Conservation (phyloP, 345 rosid genomes). For the Turnera subulata region DNA sequence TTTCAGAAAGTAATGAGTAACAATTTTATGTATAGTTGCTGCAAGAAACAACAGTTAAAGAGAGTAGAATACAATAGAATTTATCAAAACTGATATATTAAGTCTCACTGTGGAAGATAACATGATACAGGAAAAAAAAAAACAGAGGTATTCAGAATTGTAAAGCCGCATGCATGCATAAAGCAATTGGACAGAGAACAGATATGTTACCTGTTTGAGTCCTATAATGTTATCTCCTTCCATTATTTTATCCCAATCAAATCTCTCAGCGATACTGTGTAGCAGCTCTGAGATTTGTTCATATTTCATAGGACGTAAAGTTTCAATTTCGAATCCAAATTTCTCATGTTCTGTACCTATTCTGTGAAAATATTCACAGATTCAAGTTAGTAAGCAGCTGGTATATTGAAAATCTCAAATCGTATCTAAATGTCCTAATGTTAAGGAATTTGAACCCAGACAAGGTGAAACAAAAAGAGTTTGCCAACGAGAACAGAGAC, state of each 20-base stretch:
- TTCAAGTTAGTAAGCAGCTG: constrained; percentile 4
- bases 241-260: constrained; percentile 95
- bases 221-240: constrained; percentile 90
- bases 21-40: not conserved
- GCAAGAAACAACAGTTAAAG: not conserved
- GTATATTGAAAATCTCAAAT: not conserved
- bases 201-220: constrained; percentile 69
- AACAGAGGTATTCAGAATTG: not conserved
- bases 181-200: not conserved
- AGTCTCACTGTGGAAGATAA: not conserved
- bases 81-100: constrained; percentile 3
- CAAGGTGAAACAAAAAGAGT: not conserved
- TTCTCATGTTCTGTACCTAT: constrained; percentile 99
- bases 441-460: not conserved
- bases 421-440: not conserved
- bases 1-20: constrained; percentile 1
- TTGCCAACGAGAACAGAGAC: not conserved
- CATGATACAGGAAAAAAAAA: constrained; percentile 6
- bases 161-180: not conserved
- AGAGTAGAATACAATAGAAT: constrained; percentile 2
- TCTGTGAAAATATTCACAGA: constrained; percentile 39
- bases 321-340: constrained; percentile 85
- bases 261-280: constrained; percentile 93
- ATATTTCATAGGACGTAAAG: constrained; percentile 82
- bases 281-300: constrained; percentile 91